A percentile compares a stretch with the other conserved stretches of the same genome.
Evolutionary conservation across 2,329 filamentous ascomycete species (phyloP).

Genomic region (Berkeleyomyces rouxiae): DNA sequence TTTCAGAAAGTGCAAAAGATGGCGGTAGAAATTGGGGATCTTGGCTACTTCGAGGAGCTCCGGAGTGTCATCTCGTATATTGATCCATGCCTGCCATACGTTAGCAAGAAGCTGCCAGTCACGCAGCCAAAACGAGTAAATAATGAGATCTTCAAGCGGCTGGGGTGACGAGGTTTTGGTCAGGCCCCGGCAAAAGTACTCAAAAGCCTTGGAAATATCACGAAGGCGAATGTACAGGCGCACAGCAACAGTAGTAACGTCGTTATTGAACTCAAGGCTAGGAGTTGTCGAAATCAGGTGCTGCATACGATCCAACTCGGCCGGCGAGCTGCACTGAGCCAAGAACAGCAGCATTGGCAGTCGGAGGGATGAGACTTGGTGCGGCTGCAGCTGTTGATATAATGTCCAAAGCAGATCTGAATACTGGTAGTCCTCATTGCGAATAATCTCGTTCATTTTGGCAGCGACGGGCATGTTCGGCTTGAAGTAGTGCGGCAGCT

Average conservation of each 20-base stretch:
- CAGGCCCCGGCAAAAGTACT: conserved; percentile 9
- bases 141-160: conserved; percentile 10
- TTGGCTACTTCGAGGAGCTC: conserved; percentile 5
- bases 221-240: conserved; percentile 12
- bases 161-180: conserved; percentile 8
- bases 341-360: conserved; percentile 8
- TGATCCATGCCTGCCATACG: conserved; percentile 11
- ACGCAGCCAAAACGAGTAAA: conserved; percentile 11
- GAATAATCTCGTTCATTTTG: conserved; percentile 6
- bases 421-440: conserved; percentile 11
- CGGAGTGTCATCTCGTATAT: conserved; percentile 6
- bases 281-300: conserved; percentile 12
- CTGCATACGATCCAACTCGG: conserved; percentile 12
- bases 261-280: conserved; percentile 5
- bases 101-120: conserved; percentile 10
- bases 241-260: conserved; percentile 11
- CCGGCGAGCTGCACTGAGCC: conserved; percentile 11
- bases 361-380: background rate
- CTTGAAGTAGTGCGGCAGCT: conserved; percentile 10
- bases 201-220: conserved; percentile 11
- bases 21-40: conserved; percentile 8
- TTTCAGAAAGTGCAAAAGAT: conserved; percentile 2
- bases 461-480: background rate
- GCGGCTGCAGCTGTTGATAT: background rate
- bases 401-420: conserved; percentile 11